A percentile compares a stretch with the other conserved stretches of the same genome.
These are phyloP conservation scores for Tubosaeta sp. DNA, from an alignment of 768 basidiomycete species.

Conservation along the genomic window DNA sequence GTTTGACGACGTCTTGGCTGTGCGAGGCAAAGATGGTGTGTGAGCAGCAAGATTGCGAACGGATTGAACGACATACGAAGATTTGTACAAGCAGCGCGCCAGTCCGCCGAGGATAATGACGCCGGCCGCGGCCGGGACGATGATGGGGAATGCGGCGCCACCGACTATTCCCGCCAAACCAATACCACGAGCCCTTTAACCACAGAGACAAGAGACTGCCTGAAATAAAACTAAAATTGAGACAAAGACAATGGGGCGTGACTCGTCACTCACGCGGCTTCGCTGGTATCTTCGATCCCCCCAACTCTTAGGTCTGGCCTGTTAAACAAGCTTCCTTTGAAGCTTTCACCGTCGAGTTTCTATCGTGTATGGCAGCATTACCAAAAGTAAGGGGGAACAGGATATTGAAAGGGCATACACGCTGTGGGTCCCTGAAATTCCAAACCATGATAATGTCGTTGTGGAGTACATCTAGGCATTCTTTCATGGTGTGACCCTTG, in stretches of 20 bases:
- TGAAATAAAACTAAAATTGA: not conserved
- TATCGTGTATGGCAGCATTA: not conserved
- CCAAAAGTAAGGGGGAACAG: not conserved
- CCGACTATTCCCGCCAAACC: not conserved
- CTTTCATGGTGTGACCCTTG: not conserved
- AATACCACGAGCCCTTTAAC: not conserved
- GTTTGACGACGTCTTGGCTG: not conserved
- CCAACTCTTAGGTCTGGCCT: not conserved
- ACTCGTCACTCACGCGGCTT: not conserved
- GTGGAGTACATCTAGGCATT: slow-evolving; percentile 1
- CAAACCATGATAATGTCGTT: slow-evolving; percentile 2
- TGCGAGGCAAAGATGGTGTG: not conserved
- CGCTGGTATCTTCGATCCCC: not conserved
- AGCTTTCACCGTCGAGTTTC: not conserved
- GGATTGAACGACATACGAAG: not conserved
- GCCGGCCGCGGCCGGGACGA: not conserved
- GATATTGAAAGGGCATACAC: not conserved
- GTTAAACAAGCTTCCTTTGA: not conserved
- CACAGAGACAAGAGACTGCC: not conserved
- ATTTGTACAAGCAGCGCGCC: not conserved
- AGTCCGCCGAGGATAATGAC: not conserved
- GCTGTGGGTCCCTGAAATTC: slow-evolving; percentile 3
- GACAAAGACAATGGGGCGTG: not conserved
- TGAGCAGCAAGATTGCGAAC: not conserved
- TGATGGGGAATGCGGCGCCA: not conserved